Evolutionary conservation across 2,329 filamentous ascomycete species (phyloP).

Genomic region (Ceratocystis albifundus): DNA sequence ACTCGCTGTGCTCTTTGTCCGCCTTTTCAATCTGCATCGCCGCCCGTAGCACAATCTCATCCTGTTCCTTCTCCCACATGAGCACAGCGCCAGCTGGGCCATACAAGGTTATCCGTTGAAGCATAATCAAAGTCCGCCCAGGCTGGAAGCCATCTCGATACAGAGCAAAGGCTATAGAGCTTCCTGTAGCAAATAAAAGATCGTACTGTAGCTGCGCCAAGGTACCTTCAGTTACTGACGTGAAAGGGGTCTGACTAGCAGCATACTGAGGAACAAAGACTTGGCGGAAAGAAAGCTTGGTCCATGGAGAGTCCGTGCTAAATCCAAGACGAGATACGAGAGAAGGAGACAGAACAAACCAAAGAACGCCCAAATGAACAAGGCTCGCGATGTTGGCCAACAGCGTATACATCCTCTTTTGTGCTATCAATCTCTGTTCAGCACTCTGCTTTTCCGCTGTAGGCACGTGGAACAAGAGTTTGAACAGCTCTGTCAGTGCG

Average conservation of each 20-base stretch:
- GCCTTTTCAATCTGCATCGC: constrained; percentile 19
- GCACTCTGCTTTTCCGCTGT: not conserved
- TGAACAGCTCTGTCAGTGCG: constrained; percentile 15
- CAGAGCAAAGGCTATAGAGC: constrained; percentile 15
- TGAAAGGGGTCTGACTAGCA: constrained; percentile 11
- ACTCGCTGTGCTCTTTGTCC: constrained; percentile 15
- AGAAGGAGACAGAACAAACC: constrained; percentile 17
- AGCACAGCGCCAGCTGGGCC: constrained; percentile 21
- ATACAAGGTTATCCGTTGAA: constrained; percentile 16
- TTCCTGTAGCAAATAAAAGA: constrained; percentile 24
- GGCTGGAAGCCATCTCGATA: constrained; percentile 7
- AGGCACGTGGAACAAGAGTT: constrained; percentile 9
- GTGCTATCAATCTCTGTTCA: constrained; percentile 4
- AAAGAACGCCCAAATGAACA: constrained; percentile 19
- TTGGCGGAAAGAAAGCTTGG: constrained; percentile 12
- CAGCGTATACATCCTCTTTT: constrained; percentile 22
- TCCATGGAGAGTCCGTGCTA: constrained; percentile 9
- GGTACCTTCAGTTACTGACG: constrained; percentile 21
- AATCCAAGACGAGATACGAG: constrained; percentile 6
- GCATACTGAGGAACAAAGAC: constrained; percentile 24
- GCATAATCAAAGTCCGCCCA: constrained; percentile 1
- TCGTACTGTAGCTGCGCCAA: constrained; percentile 26
- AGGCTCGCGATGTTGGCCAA: constrained; percentile 16
- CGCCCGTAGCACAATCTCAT: constrained; percentile 17
- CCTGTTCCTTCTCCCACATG: constrained; percentile 18